phyloP scores from a whole-genome alignment of 495 filamentous ascomycete species.

The Neurospora sublineolata region DNA sequence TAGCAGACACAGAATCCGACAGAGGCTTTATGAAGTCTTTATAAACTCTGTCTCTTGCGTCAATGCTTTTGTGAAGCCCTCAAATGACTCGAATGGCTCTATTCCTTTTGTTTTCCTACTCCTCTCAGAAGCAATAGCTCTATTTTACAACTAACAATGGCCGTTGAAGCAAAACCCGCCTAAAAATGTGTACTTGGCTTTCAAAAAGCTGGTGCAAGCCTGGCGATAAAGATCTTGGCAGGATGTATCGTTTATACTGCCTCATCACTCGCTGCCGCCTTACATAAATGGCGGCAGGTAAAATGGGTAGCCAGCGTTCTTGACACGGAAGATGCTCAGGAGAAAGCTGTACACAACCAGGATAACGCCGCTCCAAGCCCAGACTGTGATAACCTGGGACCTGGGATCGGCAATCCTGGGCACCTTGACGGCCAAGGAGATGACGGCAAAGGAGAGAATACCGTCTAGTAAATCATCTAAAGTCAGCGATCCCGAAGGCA shows the following conservation, averaged over 20 bases:
- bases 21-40: neutral
- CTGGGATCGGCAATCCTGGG: slow-evolving; percentile 71
- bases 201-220: neutral
- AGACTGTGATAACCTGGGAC: slow-evolving; percentile 67
- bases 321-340: slow-evolving; percentile 82
- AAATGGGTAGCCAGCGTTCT: slow-evolving; percentile 94
- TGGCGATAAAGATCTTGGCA: neutral
- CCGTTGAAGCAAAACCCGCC: neutral
- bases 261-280: neutral
- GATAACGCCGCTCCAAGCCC: slow-evolving; percentile 71
- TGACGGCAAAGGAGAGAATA: slow-evolving; percentile 80
- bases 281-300: slow-evolving; percentile 76
- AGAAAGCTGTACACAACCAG: slow-evolving; percentile 86
- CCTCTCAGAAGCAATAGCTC: neutral
- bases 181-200: neutral
- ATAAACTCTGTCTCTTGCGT: neutral
- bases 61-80: neutral
- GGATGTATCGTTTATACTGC: neutral
- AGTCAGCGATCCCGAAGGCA: neutral
- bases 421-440: slow-evolving; percentile 80
- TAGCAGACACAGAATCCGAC: neutral
- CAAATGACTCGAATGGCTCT: neutral
- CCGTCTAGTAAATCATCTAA: slow-evolving; percentile 49
- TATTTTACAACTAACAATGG: neutral
- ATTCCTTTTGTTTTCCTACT: neutral